These are phyloP conservation scores for Erigeron philadelphicus DNA, from an alignment of 140 eudicot genomes.

Conservation along the genomic window DNA sequence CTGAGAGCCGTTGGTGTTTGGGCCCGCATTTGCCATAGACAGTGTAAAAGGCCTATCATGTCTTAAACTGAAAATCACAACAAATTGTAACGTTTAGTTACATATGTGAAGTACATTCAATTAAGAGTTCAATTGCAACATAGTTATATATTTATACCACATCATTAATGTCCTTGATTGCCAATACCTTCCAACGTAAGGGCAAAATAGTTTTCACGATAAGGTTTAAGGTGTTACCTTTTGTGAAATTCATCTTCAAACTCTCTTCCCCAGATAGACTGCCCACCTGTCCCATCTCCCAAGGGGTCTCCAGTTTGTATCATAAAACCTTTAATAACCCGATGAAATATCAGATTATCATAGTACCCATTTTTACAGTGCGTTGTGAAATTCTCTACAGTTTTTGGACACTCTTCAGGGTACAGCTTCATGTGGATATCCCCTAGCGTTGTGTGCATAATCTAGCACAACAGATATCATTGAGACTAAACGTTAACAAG, in stretches of 20 bases:
- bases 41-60: conserved; percentile 95
- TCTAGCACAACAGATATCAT: conserved; percentile 39
- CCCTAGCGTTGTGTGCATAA: conserved; percentile 84
- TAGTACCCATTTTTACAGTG: conserved; percentile 94
- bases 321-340: conserved; percentile 96
- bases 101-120: neutral
- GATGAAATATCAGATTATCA: conserved; percentile 89
- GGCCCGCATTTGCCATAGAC: conserved; percentile 99
- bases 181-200: neutral
- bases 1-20: conserved; percentile 94
- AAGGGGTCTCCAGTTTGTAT: conserved; percentile 96
- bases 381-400: conserved; percentile 95
- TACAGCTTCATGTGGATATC: conserved; percentile 88
- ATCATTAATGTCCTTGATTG: neutral
- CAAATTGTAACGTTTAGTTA: neutral
- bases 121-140: neutral
- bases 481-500: conserved; percentile 15
- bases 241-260: conserved; percentile 96
- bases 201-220: neutral
- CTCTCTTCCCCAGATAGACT: conserved; percentile 98
- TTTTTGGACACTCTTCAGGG: conserved; percentile 99
- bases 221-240: conserved; percentile 41
- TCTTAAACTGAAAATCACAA: conserved; percentile 73
- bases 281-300: conserved; percentile 99
- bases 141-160: neutral